phyloP scores from a whole-genome alignment of 2,329 filamentous ascomycete species.

The Ceratocystis diversiconidia region DNA sequence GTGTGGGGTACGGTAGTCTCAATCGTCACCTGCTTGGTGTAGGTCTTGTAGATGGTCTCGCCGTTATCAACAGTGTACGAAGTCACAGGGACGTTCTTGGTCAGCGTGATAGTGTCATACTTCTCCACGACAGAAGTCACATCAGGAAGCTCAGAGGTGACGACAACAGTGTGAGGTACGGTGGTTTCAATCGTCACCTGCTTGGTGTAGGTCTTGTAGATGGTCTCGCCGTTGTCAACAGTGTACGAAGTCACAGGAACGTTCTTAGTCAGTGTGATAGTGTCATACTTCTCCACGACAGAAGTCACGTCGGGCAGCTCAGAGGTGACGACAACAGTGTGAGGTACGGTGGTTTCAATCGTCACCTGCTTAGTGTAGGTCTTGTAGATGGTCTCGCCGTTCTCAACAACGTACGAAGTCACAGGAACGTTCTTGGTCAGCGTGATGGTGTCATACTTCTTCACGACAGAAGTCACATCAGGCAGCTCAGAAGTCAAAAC shows the following conservation, averaged over 20 bases:
- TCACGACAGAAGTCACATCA: neutral
- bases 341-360: neutral
- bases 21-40: neutral
- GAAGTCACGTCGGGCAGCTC: conserved; percentile 9
- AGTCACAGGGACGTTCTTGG: neutral
- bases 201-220: conserved; percentile 10
- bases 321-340: conserved; percentile 5
- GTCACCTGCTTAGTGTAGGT: conserved; percentile 9
- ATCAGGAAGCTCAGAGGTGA: conserved; percentile 8
- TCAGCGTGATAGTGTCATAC: neutral
- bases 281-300: neutral
- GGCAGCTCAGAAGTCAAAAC: conserved; percentile 1
- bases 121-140: neutral
- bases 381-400: conserved; percentile 11
- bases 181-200: neutral
- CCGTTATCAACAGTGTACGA: neutral
- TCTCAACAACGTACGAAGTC: neutral
- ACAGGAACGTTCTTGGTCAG: neutral
- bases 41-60: conserved; percentile 12
- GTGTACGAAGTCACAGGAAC: neutral
- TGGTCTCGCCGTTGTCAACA: conserved; percentile 11
- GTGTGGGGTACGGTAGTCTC: neutral
- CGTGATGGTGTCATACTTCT: neutral
- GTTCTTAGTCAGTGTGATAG: neutral
- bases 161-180: neutral